These are phyloP conservation scores for Rhododendron griersonianum DNA, from an alignment of 148 eudicot genomes.

Conservation along the genomic window DNA sequence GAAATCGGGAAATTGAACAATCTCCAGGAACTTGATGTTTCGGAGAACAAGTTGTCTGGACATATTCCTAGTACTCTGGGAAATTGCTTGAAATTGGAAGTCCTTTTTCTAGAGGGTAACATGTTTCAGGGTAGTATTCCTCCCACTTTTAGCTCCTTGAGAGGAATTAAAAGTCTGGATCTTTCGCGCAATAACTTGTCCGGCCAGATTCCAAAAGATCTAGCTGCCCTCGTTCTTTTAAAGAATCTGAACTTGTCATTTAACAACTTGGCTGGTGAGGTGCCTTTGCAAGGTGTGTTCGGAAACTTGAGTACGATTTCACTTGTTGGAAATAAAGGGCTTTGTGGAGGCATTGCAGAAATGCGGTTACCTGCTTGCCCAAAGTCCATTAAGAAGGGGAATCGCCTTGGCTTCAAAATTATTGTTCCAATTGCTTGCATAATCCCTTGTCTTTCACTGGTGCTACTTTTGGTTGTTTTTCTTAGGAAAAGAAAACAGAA, in stretches of 20 bases:
- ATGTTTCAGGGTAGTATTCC: too few relatives aligned
- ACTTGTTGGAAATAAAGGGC: neutral
- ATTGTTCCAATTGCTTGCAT: neutral
- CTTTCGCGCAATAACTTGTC: neutral
- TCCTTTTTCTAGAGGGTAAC: too few relatives aligned
- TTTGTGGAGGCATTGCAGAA: conserved; percentile 6
- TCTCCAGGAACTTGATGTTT: too few relatives aligned
- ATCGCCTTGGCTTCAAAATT: neutral
- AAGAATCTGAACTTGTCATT: conserved; percentile 1
- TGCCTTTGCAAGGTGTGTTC: neutral
- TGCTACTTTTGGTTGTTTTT: neutral
- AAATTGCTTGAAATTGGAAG: too few relatives aligned
- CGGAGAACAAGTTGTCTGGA: too few relatives aligned
- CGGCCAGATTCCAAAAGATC: neutral
- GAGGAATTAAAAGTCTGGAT: neutral
- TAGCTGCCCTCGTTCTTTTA: neutral
- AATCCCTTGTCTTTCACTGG: neutral
- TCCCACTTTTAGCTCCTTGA: neutral
- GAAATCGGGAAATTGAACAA: too few relatives aligned
- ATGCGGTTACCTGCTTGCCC: neutral
- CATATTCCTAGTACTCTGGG: too few relatives aligned
- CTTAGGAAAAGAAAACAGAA: neutral
- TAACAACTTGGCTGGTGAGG: neutral
- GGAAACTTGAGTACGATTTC: neutral
- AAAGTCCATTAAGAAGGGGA: neutral